Conservation (phyloP, 1,139 yeast genomes). For the Saccharomyces pastorianus region DNA sequence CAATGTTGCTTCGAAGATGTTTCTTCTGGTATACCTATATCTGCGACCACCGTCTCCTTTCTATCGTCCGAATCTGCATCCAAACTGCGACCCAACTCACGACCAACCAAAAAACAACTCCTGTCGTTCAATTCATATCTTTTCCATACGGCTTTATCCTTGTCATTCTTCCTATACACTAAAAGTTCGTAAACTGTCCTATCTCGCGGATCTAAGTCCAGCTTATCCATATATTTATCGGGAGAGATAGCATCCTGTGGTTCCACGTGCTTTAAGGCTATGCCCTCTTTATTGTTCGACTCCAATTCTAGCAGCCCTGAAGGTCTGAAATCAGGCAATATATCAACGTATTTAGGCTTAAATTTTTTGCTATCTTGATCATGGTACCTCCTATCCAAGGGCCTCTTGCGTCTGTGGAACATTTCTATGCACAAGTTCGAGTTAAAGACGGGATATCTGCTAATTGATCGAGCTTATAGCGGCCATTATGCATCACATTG, state of each 20-base stretch:
- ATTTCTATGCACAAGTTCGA: background rate
- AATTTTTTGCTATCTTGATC: background rate
- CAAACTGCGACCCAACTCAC: conserved; percentile 20
- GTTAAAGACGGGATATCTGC: background rate
- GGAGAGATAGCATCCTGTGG: conserved; percentile 38
- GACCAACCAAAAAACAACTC: conserved; percentile 38
- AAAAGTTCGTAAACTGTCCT: conserved; percentile 23
- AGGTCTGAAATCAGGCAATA: conserved; percentile 33
- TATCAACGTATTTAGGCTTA: background rate
- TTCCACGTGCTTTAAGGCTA: conserved; percentile 39
- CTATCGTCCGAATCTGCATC: conserved; percentile 7
- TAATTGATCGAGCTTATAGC: no score
- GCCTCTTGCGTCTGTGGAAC: background rate
- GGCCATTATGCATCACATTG: background rate
- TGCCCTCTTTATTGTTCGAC: conserved; percentile 36
- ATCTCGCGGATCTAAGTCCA: conserved; percentile 24
- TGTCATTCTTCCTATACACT: conserved; percentile 14
- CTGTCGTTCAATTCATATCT: conserved; percentile 30
- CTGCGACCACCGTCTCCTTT: conserved; percentile 36
- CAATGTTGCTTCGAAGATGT: conserved; percentile 50
- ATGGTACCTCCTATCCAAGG: background rate
- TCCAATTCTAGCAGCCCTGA: conserved; percentile 43
- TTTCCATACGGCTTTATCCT: conserved; percentile 12
- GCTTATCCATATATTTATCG: conserved; percentile 18
- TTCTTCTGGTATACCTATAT: conserved; percentile 38